phyloP scores from a whole-genome alignment of 2,329 filamentous ascomycete genomes.

The Botrytis elliptica region DNA sequence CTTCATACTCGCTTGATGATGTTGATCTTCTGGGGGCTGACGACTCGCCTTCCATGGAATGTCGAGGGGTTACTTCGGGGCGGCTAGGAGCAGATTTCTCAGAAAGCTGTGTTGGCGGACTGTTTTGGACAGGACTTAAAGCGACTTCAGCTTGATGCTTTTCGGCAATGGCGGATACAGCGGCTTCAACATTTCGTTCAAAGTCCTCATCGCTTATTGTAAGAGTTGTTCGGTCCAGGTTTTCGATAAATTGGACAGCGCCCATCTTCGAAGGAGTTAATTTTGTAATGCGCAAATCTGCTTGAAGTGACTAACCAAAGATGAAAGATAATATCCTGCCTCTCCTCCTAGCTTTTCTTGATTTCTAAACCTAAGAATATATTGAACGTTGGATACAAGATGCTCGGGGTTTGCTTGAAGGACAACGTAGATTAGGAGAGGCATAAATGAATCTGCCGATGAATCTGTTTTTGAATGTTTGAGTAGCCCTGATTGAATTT shows the following conservation, averaged over 20 bases:
- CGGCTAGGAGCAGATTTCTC: slow-evolving; percentile 51
- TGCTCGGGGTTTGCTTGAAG: slow-evolving; percentile 93
- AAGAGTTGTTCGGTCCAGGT: slow-evolving; percentile 86
- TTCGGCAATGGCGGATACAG: slow-evolving; percentile 93
- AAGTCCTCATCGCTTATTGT: slow-evolving; percentile 96
- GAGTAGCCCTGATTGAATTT: slow-evolving; percentile 61
- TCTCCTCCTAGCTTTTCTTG: slow-evolving; percentile 98
- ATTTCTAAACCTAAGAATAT: slow-evolving; percentile 94
- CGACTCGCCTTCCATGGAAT: slow-evolving; percentile 59
- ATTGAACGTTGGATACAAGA: slow-evolving; percentile 95
- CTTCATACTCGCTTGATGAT: slow-evolving; percentile 53
- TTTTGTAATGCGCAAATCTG: neutral
- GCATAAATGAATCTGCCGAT: slow-evolving; percentile 94
- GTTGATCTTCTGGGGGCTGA: slow-evolving; percentile 56
- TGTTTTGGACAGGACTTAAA: slow-evolving; percentile 29
- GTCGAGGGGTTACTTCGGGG: slow-evolving; percentile 58
- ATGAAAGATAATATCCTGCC: slow-evolving; percentile 96
- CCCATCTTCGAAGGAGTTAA: slow-evolving; percentile 61
- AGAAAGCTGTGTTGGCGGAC: slow-evolving; percentile 40
- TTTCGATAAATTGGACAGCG: slow-evolving; percentile 94
- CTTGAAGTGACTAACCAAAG: slow-evolving; percentile 60
- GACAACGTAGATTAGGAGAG: slow-evolving; percentile 92
- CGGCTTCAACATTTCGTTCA: slow-evolving; percentile 91
- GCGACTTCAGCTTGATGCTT: slow-evolving; percentile 66
- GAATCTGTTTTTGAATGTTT: slow-evolving; percentile 92